A percentile compares a stretch with the other conserved stretches of the same genome.
Evolutionary conservation across 768 basidiomycete species (phyloP).

Genomic region (Sporobolomyces roseus): DNA sequence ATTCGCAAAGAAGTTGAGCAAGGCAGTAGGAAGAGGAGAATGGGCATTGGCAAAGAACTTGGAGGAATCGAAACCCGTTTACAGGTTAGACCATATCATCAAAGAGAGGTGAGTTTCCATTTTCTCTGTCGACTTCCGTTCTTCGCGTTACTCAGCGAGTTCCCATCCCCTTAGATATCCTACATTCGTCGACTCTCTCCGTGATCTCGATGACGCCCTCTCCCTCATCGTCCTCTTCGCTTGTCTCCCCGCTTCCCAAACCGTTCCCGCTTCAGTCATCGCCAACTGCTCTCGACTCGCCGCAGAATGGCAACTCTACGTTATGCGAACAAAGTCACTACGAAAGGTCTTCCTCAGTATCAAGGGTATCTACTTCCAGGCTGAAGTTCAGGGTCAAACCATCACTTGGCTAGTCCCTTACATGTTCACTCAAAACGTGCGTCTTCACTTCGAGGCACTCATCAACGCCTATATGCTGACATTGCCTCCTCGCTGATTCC

Average conservation of each 20-base stretch:
- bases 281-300: slow-evolving; percentile 85
- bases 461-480: background rate
- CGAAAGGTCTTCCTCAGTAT: slow-evolving; percentile 92
- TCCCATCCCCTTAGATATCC: slow-evolving; percentile 66
- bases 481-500: background rate
- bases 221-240: slow-evolving; percentile 93
- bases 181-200: slow-evolving; percentile 88
- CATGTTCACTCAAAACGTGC: slow-evolving; percentile 89
- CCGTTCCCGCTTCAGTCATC: slow-evolving; percentile 70
- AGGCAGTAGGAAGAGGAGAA: slow-evolving; percentile 87
- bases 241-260: slow-evolving; percentile 77
- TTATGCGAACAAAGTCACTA: slow-evolving; percentile 78
- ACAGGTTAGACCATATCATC: slow-evolving; percentile 89
- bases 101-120: slow-evolving; percentile 74
- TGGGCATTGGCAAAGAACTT: slow-evolving; percentile 91
- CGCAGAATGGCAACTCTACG: slow-evolving; percentile 94
- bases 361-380: slow-evolving; percentile 97
- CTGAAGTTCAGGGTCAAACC: slow-evolving; percentile 84
- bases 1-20: slow-evolving; percentile 91
- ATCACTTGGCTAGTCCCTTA: slow-evolving; percentile 97
- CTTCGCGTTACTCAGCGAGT: background rate
- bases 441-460: slow-evolving; percentile 36
- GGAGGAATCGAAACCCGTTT: slow-evolving; percentile 79
- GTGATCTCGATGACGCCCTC: slow-evolving; percentile 94
- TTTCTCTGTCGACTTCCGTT: background rate